These are phyloP conservation scores for Zygoascus hellenicus DNA, from an alignment of 1,139 yeast genomes.

Conservation along the genomic window DNA sequence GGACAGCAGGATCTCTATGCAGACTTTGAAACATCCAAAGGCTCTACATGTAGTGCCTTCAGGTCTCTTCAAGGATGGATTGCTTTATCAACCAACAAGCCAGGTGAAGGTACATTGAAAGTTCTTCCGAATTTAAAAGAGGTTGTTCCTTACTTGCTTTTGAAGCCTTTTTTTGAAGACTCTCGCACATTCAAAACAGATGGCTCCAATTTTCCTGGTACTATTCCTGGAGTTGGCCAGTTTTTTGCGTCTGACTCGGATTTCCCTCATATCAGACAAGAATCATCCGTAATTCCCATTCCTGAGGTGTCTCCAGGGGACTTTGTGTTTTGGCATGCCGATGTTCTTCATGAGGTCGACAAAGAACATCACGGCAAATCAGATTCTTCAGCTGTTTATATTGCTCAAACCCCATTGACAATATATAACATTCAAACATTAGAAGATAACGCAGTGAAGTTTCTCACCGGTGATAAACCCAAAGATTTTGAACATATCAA, in stretches of 20 bases:
- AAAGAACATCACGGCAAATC: conserved; percentile 36
- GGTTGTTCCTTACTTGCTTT: conserved; percentile 41
- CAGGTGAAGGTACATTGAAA: conserved; percentile 43
- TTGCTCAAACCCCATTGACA: conserved; percentile 35
- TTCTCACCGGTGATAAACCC: conserved; percentile 27
- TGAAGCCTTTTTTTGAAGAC: conserved; percentile 42
- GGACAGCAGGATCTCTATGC: conserved; percentile 38
- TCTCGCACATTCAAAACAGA: conserved; percentile 31
- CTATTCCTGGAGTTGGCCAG: conserved; percentile 33
- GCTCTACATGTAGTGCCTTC: conserved; percentile 37
- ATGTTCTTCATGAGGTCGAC: conserved; percentile 46
- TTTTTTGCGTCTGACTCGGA: conserved; percentile 25
- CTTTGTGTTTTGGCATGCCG: conserved; percentile 48
- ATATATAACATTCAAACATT: conserved; percentile 27
- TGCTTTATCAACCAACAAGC: conserved; percentile 37
- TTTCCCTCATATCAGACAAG: conserved; percentile 28
- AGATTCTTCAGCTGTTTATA: conserved; percentile 40
- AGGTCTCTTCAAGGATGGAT: conserved; percentile 49
- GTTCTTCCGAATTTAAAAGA: conserved; percentile 36
- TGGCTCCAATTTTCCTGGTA: conserved; percentile 30
- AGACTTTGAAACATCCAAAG: conserved; percentile 20
- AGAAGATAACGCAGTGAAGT: conserved; percentile 30
- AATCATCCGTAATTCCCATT: conserved; percentile 23
- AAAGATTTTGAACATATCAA: conserved; percentile 38
- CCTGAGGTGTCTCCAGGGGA: conserved; percentile 34